Evolutionary conservation across 2,329 filamentous ascomycete species (phyloP).

Genomic region (Beauveria caledonica): DNA sequence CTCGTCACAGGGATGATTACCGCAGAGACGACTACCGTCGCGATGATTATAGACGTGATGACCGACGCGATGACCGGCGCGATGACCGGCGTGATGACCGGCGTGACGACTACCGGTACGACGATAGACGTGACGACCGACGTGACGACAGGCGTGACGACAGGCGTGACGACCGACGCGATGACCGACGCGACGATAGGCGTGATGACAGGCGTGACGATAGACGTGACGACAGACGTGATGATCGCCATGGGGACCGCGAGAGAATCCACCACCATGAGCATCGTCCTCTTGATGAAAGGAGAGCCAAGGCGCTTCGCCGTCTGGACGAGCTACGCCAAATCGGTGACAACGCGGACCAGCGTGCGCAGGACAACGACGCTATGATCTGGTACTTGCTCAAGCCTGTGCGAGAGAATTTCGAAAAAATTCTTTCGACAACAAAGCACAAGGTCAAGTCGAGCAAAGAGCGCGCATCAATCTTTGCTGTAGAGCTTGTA

Average conservation of each 20-base stretch:
- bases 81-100: constrained; percentile 6
- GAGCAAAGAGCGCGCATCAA: constrained; percentile 51
- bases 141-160: constrained; percentile 17
- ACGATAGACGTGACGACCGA: constrained; percentile 11
- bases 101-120: constrained; percentile 17
- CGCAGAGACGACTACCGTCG: constrained; percentile 14
- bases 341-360: constrained; percentile 42
- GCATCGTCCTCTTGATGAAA: constrained; percentile 30
- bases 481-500: constrained; percentile 53
- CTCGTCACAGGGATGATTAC: constrained; percentile 20
- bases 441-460: constrained; percentile 55
- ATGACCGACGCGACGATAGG: constrained; percentile 18
- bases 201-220: constrained; percentile 21
- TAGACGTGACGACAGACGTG: constrained; percentile 5
- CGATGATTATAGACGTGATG: constrained; percentile 16
- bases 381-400: constrained; percentile 42
- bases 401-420: constrained; percentile 51
- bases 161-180: constrained; percentile 14
- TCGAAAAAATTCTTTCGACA: constrained; percentile 51
- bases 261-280: constrained; percentile 20
- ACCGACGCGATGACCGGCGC: constrained; percentile 15
- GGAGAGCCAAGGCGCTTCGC: constrained; percentile 31
- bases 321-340: constrained; percentile 35
- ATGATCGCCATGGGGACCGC: constrained; percentile 15
- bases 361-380: constrained; percentile 36